phyloP scores from a whole-genome alignment of 257 asterid genomes.

The Scutellaria galericulata region DNA sequence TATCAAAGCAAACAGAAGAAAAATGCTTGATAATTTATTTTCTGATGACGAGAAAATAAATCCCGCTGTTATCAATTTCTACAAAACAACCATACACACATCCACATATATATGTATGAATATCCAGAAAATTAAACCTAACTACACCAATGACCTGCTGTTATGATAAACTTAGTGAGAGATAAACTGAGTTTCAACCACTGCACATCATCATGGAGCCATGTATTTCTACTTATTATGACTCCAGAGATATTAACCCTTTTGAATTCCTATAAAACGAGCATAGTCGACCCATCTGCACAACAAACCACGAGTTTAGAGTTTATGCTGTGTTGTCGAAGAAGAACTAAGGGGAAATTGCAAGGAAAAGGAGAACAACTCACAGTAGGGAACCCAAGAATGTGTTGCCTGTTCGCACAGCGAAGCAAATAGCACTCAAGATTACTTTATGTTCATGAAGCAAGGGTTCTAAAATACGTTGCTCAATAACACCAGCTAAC shows the following conservation, averaged over 20 bases:
- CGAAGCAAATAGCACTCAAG: conserved; percentile 84
- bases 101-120: too few species aligned
- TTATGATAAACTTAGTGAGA: too few species aligned
- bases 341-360: neutral
- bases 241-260: conserved; percentile 45
- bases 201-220: neutral
- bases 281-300: conserved; percentile 97
- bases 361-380: conserved; percentile 41
- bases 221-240: neutral
- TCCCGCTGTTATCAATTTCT: too few species aligned
- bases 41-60: too few species aligned
- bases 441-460: conserved; percentile 80
- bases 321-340: neutral
- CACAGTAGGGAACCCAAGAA: conserved; percentile 82
- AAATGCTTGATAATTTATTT: too few species aligned
- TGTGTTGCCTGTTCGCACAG: conserved; percentile 96
- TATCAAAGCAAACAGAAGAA: too few species aligned
- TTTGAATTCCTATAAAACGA: conserved; percentile 82
- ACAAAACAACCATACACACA: too few species aligned
- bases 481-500: conserved; percentile 91
- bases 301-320: neutral
- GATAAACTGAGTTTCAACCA: too few species aligned
- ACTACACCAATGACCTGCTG: neutral
- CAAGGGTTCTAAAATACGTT: conserved; percentile 77
- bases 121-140: neutral